A percentile compares a stretch with the other conserved stretches of the same genome.
Evolutionary conservation across 164 flowering plant species (phyloP).

Genomic region (Euptelea pleiosperma): DNA sequence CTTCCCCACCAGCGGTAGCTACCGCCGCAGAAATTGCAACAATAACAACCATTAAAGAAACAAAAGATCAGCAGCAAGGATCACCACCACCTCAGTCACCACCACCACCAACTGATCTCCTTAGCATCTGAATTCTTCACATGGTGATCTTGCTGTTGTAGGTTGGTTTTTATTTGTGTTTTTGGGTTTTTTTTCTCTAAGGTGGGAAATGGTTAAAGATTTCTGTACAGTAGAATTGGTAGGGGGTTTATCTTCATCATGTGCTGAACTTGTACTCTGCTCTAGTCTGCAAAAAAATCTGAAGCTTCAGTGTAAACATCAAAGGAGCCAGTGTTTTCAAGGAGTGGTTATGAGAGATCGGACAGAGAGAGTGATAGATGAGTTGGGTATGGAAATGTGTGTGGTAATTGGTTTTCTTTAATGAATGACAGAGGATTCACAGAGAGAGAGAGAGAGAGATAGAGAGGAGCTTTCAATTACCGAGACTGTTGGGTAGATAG

Average conservation of each 20-base stretch:
- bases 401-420: constrained; percentile 1
- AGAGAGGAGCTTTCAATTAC: constrained; percentile 29
- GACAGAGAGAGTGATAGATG: neutral
- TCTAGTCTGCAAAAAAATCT: constrained; percentile 11
- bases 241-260: constrained; percentile 5
- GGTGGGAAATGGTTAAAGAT: neutral
- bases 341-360: neutral
- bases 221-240: constrained; percentile 16
- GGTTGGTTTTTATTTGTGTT: constrained; percentile 12
- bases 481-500: too few species aligned
- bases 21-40: constrained; percentile 30
- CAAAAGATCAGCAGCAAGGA: constrained; percentile 37
- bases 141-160: constrained; percentile 22
- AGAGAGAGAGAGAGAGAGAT: constrained; percentile 8
- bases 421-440: constrained; percentile 1
- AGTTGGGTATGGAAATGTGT: constrained; percentile 9
- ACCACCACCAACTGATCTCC: constrained; percentile 83
- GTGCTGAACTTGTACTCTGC: neutral
- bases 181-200: constrained; percentile 18
- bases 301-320: constrained; percentile 4
- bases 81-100: constrained; percentile 41
- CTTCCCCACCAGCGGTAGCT: constrained; percentile 30
- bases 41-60: constrained; percentile 22
- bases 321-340: constrained; percentile 9
- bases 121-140: constrained; percentile 55